phyloP scores from a whole-genome alignment of 1,284 basidiomycete genomes.

The Apiotrichum brassicae region DNA sequence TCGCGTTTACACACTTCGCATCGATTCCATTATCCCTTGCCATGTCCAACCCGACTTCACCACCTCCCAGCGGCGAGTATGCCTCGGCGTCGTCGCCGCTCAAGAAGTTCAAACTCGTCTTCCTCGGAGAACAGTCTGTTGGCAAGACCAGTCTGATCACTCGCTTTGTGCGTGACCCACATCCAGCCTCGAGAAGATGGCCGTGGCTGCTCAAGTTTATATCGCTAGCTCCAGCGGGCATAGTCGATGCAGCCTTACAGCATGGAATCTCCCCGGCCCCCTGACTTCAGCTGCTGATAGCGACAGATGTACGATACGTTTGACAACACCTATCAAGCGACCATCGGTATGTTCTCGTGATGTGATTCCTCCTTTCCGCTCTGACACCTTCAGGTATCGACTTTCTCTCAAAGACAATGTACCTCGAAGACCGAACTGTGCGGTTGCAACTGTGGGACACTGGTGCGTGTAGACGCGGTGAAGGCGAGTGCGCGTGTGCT shows the following conservation, averaged over 20 bases:
- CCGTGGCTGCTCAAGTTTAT: too few relatives aligned
- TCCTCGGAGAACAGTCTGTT: conserved; percentile 86
- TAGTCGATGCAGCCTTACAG: too few relatives aligned
- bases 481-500: conserved; percentile 2
- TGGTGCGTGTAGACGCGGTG: conserved; percentile 52
- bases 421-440: conserved; percentile 96
- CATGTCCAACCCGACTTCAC: conserved; percentile 11
- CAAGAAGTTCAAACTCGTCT: conserved; percentile 93
- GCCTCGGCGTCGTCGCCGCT: conserved; percentile 53
- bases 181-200: too few relatives aligned
- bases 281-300: too few relatives aligned
- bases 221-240: too few relatives aligned
- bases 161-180: conserved; percentile 54
- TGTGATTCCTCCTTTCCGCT: neutral
- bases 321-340: conserved; percentile 99
- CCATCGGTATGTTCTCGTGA: conserved; percentile 60
- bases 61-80: conserved; percentile 5
- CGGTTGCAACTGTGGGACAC: conserved; percentile 98
- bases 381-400: conserved; percentile 63
- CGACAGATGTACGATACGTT: conserved; percentile 99
- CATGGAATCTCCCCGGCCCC: too few relatives aligned
- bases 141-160: conserved; percentile 98
- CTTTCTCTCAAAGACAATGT: conserved; percentile 99
- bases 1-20: too few relatives aligned
- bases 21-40: too few relatives aligned